phyloP scores from a whole-genome alignment of 768 basidiomycete species.

The Hericium erinaceus region DNA sequence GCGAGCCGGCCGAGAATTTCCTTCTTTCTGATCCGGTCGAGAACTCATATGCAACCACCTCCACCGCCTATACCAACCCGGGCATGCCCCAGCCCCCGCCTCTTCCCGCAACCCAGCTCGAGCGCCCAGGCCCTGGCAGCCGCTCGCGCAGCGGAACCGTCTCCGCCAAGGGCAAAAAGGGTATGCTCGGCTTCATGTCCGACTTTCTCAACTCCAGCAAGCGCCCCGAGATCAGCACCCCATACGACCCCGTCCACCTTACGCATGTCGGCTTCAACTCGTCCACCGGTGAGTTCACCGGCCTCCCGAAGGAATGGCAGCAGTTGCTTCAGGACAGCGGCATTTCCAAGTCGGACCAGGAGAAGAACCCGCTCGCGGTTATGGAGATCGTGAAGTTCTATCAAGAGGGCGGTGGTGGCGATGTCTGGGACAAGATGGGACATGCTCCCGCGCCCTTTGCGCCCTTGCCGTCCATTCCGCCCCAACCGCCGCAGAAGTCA shows the following conservation, averaged over 20 bases:
- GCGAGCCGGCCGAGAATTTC: constrained; percentile 23
- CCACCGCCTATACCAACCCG: constrained; percentile 8
- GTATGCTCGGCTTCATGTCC: constrained; percentile 54
- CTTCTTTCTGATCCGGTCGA: constrained; percentile 20
- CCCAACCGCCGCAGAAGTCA: constrained; percentile 22
- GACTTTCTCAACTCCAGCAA: constrained; percentile 72
- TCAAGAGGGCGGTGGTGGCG: constrained; percentile 73
- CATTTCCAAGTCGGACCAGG: constrained; percentile 89
- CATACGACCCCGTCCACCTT: constrained; percentile 97
- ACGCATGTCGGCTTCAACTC: constrained; percentile 99
- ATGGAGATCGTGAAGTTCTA: constrained; percentile 99
- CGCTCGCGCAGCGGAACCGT: constrained; percentile 36
- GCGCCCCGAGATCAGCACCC: constrained; percentile 89
- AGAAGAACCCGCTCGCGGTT: constrained; percentile 95
- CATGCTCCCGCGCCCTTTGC: constrained; percentile 18
- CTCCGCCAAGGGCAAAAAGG: constrained; percentile 43
- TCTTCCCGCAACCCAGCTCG: constrained; percentile 4
- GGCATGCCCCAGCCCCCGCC: constrained; percentile 10
- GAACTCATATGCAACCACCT: constrained; percentile 2
- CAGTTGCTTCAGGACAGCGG: constrained; percentile 93
- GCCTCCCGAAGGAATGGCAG: constrained; percentile 98
- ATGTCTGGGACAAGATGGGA: constrained; percentile 83
- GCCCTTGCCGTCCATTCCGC: not conserved
- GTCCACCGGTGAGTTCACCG: constrained; percentile 96
- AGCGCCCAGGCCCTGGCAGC: constrained; percentile 19